Evolutionary conservation across 306 rosid species (phyloP).

Genomic region (Cicer pinnatifidum): DNA sequence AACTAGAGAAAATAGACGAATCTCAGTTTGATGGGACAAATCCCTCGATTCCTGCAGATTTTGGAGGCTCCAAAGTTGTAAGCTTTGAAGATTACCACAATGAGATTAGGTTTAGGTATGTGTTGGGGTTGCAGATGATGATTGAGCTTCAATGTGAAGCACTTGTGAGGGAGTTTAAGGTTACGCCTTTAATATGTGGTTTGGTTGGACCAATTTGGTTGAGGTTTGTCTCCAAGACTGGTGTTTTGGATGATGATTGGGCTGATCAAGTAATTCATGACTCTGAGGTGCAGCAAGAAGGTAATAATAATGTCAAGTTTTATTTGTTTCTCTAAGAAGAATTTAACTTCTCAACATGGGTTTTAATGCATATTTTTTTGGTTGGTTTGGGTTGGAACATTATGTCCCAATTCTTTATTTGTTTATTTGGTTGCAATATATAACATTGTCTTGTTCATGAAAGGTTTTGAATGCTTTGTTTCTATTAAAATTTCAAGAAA

Average conservation of each 20-base stretch:
- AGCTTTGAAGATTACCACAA: constrained; percentile 60
- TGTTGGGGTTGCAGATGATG: constrained; percentile 79
- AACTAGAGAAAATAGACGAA: constrained; percentile 37
- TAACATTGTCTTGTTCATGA: constrained; percentile 34
- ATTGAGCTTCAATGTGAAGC: constrained; percentile 81
- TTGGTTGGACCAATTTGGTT: constrained; percentile 79
- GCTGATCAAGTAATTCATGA: constrained; percentile 56
- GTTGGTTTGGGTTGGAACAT: constrained; percentile 17
- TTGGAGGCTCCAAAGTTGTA: constrained; percentile 46
- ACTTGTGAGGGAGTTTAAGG: constrained; percentile 75
- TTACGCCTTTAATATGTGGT: constrained; percentile 79
- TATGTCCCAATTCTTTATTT: constrained; percentile 6
- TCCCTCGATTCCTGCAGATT: constrained; percentile 61
- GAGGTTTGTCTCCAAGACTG: constrained; percentile 69
- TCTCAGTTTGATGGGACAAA: constrained; percentile 43
- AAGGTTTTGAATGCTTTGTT: constrained; percentile 22
- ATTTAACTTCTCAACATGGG: constrained; percentile 10
- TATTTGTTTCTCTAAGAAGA: constrained; percentile 9
- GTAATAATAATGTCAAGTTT: constrained; percentile 41
- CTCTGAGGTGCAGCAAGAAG: constrained; percentile 65
- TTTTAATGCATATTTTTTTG: background rate
- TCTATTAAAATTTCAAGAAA: constrained; percentile 22
- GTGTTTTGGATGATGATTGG: constrained; percentile 71
- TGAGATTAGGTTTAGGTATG: constrained; percentile 69
- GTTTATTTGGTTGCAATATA: constrained; percentile 21